These are phyloP conservation scores for Globisporangium spinosum DNA, from an alignment of 352 stramenopile genomes.

Conservation along the genomic window DNA sequence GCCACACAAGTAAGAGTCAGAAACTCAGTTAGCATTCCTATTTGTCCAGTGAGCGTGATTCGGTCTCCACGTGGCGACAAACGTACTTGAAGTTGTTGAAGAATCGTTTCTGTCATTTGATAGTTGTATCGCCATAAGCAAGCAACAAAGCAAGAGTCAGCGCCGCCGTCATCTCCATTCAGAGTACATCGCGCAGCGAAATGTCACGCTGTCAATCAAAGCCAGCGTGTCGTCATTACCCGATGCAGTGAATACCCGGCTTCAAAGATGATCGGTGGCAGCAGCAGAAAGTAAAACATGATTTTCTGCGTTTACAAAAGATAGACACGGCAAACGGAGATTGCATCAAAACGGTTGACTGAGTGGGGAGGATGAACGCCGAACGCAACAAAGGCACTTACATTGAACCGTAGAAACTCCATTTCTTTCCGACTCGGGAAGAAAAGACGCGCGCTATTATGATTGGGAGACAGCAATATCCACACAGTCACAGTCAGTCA, in stretches of 20 bases:
- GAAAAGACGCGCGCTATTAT: slow-evolving; percentile 66
- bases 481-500: neutral
- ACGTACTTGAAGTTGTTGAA: slow-evolving; percentile 93
- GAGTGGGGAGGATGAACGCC: neutral
- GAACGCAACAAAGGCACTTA: slow-evolving; percentile 18
- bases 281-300: slow-evolving; percentile 96
- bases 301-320: slow-evolving; percentile 41
- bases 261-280: slow-evolving; percentile 98
- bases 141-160: neutral
- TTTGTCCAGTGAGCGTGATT: neutral
- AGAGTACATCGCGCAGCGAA: neutral
- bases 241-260: slow-evolving; percentile 91
- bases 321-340: neutral
- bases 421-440: slow-evolving; percentile 86
- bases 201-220: neutral
- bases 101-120: slow-evolving; percentile 78
- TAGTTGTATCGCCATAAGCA: neutral
- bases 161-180: neutral
- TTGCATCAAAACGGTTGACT: neutral
- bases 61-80: too few species aligned
- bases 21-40: neutral
- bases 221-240: slow-evolving; percentile 21
- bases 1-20: neutral
- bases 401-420: slow-evolving; percentile 89
- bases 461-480: neutral